Conservation (phyloP, 768 basidiomycete species). For the Termitomyces bulborhizus region DNA sequence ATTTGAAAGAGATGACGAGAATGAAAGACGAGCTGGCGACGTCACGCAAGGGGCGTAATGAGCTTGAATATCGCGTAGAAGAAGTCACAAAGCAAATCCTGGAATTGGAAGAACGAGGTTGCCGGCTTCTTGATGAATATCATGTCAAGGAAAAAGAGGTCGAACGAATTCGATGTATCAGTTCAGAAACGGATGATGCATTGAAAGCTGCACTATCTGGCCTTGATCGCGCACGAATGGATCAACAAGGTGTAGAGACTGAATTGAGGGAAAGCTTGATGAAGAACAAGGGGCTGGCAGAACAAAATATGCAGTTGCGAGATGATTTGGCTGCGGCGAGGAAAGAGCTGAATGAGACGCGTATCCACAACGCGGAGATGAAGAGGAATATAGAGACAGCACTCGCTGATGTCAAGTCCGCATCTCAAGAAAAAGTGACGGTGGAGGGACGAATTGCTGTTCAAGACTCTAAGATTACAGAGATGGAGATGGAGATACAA, state of each 20-base stretch:
- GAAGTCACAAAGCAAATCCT: neutral
- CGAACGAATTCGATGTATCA: neutral
- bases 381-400: neutral
- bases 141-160: neutral
- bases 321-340: neutral
- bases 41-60: neutral
- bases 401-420: neutral
- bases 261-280: neutral
- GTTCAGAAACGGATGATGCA: neutral
- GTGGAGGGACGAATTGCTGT: neutral
- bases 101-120: neutral
- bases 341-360: neutral
- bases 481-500: conserved; percentile 10
- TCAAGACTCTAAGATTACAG: conserved; percentile 3
- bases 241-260: neutral
- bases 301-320: neutral
- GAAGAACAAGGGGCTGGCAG: neutral
- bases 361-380: neutral
- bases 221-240: neutral
- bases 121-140: neutral
- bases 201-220: neutral
- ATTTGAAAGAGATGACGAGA: neutral
- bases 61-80: neutral
- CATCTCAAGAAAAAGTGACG: neutral
- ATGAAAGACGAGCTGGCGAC: neutral